These are phyloP conservation scores for Irpex rosettiformis DNA, from an alignment of 1,284 basidiomycete genomes.

Conservation along the genomic window DNA sequence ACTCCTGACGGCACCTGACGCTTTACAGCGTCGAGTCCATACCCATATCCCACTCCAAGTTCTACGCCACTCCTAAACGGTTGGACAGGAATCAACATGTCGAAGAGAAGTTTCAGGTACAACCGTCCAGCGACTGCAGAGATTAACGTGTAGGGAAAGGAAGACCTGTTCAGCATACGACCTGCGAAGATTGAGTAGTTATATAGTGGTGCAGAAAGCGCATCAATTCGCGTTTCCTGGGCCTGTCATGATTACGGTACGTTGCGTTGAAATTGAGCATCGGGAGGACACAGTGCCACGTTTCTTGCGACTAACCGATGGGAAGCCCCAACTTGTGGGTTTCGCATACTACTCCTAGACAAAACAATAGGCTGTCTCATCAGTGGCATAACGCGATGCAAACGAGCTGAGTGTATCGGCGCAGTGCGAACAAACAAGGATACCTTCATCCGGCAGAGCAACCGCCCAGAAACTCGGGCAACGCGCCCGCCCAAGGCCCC, in stretches of 20 bases:
- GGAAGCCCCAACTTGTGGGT: neutral
- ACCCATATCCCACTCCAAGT: neutral
- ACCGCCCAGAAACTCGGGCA: neutral
- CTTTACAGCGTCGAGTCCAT: too few relatives aligned
- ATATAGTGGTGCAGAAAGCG: neutral
- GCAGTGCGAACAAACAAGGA: neutral
- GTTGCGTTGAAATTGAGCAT: neutral
- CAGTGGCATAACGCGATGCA: neutral
- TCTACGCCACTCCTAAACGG: neutral
- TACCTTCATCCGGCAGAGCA: neutral
- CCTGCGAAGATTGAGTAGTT: neutral
- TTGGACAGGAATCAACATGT: neutral
- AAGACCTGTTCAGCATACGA: neutral
- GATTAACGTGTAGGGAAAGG: neutral
- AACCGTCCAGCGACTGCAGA: slow-evolving; percentile 2
- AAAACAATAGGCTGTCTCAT: neutral
- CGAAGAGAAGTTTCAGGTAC: neutral
- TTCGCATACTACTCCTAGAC: neutral
- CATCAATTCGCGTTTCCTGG: neutral
- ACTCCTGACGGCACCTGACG: neutral
- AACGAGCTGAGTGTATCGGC: neutral
- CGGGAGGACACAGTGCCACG: neutral
- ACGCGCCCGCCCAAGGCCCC: too few relatives aligned
- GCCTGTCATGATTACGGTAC: neutral
- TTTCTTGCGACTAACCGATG: neutral